These are phyloP conservation scores for Mucor piriformis DNA, from an alignment of 371 early-diverging fungal genomes.

Conservation along the genomic window DNA sequence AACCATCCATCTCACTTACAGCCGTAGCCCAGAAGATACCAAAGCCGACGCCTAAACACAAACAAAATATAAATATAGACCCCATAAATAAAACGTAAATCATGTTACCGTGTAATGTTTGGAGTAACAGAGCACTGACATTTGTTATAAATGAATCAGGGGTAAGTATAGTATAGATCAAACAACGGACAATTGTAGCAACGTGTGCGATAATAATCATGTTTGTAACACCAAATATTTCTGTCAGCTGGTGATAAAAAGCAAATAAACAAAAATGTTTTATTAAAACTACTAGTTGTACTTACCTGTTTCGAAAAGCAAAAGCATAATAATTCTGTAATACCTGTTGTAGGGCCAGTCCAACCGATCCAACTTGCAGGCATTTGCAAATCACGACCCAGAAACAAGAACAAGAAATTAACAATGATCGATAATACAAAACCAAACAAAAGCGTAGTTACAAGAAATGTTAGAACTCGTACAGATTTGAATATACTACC, in stretches of 20 bases:
- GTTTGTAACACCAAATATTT: constrained; percentile 45
- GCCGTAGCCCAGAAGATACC: constrained; percentile 44
- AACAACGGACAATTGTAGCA: constrained; percentile 39
- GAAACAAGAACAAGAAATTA: constrained; percentile 45
- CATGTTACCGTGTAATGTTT: constrained; percentile 38
- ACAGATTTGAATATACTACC: constrained; percentile 28
- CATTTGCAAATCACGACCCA: constrained; percentile 41
- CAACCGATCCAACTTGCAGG: constrained; percentile 47
- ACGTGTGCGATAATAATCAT: constrained; percentile 46
- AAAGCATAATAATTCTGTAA: constrained; percentile 27
- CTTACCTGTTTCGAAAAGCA: constrained; percentile 40
- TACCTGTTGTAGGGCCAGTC: constrained; percentile 45
- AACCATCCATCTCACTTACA: constrained; percentile 36
- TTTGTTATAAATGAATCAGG: constrained; percentile 39
- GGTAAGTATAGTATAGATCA: constrained; percentile 36
- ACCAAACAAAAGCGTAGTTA: constrained; percentile 41
- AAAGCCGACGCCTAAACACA: constrained; percentile 18
- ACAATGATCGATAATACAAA: constrained; percentile 42
- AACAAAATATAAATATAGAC: neutral
- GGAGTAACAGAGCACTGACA: constrained; percentile 39
- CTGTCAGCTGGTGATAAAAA: constrained; percentile 30
- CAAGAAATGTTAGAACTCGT: constrained; percentile 36
- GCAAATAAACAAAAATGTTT: neutral
- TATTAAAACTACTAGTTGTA: neutral
- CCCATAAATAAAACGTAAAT: neutral